These are phyloP conservation scores for Sphaceloma murrayae DNA, from an alignment of 2,329 filamentous ascomycete species.

Conservation along the genomic window DNA sequence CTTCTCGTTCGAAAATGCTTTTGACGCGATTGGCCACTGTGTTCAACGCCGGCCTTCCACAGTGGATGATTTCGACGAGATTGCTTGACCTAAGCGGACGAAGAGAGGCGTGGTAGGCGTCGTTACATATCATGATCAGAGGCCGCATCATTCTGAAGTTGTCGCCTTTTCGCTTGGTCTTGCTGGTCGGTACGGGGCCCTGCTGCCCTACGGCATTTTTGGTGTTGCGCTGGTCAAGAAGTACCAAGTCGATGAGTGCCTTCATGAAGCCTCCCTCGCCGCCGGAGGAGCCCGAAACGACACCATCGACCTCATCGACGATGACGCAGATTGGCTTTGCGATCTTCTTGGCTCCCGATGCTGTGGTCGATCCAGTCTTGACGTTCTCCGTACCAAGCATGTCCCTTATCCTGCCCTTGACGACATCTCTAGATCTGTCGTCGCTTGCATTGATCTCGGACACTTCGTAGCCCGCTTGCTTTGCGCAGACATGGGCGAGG, in stretches of 20 bases:
- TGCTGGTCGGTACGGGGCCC: constrained; percentile 21
- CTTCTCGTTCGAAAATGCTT: constrained; percentile 77
- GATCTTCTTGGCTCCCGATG: constrained; percentile 52
- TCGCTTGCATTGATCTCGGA: constrained; percentile 98
- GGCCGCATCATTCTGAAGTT: constrained; percentile 80
- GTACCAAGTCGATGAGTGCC: constrained; percentile 81
- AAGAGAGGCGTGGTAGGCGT: constrained; percentile 85
- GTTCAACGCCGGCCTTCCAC: constrained; percentile 79
- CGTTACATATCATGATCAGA: constrained; percentile 91
- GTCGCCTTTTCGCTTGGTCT: constrained; percentile 66
- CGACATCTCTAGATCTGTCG: constrained; percentile 79
- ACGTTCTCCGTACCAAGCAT: constrained; percentile 92
- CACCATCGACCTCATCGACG: constrained; percentile 94
- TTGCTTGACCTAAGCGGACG: constrained; percentile 74
- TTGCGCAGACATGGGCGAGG: constrained; percentile 87
- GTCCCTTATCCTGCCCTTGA: constrained; percentile 82
- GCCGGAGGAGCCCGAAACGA: constrained; percentile 66
- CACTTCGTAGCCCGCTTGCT: constrained; percentile 90
- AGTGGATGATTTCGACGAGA: constrained; percentile 82
- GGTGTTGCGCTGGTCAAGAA: constrained; percentile 72
- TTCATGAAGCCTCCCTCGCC: constrained; percentile 92
- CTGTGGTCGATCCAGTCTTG: constrained; percentile 50
- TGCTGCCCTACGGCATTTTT: constrained; percentile 24
- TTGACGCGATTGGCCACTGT: constrained; percentile 76
- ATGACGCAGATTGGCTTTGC: constrained; percentile 86